Evolutionary conservation across 495 filamentous ascomycete species (phyloP).

Genomic region (Friedmanniomyces simplex): DNA sequence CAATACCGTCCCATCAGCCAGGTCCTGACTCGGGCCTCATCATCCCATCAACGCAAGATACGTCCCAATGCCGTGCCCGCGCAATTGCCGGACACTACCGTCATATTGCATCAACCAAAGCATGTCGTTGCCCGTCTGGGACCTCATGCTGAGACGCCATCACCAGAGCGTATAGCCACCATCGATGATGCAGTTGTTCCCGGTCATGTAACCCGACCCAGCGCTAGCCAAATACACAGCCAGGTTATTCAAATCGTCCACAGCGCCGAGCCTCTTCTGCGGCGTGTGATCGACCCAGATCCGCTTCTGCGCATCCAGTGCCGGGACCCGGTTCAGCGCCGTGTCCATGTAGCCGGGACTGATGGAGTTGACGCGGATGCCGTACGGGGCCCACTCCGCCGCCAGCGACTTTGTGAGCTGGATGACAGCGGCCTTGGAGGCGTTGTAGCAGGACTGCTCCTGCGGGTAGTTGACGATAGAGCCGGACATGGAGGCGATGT

Average conservation of each 20-base stretch:
- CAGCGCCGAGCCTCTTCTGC: slow-evolving; percentile 57
- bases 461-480: slow-evolving; percentile 71
- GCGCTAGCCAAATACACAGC: slow-evolving; percentile 70
- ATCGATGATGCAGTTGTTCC: slow-evolving; percentile 64
- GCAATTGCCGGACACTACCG: no score
- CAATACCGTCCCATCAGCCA: not conserved
- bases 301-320: slow-evolving; percentile 63
- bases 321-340: slow-evolving; percentile 59
- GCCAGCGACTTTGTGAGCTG: slow-evolving; percentile 66
- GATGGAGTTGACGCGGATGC: slow-evolving; percentile 68
- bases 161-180: slow-evolving; percentile 32
- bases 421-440: slow-evolving; percentile 69
- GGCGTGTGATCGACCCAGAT: slow-evolving; percentile 71
- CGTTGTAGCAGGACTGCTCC: slow-evolving; percentile 69
- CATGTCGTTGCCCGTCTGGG: no score
- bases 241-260: slow-evolving; percentile 68
- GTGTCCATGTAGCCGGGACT: slow-evolving; percentile 78
- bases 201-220: slow-evolving; percentile 67
- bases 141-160: not conserved
- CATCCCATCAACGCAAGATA: no score
- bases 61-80: no score
- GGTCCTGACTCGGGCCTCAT: no score
- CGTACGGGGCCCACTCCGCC: slow-evolving; percentile 67
- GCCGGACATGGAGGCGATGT: slow-evolving; percentile 70
- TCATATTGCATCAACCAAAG: no score